Evolutionary conservation across 108 stramenopile genomes (phyloP), one percentile per base, ranked within the genome.

Genomic region (Cylindrotheca closterium): DNA sequence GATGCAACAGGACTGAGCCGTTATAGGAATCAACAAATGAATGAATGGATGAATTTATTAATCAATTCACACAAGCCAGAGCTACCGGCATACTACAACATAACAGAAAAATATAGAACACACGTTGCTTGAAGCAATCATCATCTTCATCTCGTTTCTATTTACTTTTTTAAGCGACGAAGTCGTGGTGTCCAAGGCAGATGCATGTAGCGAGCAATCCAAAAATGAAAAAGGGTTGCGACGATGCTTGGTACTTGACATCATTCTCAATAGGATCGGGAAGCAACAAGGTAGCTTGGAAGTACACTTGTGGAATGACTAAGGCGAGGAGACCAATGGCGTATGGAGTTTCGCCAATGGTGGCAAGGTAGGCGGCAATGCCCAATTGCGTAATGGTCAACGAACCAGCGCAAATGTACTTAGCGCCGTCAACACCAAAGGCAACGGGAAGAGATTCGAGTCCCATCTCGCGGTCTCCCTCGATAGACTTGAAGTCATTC

Each of bases 401-500:
- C 22, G 92, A 82, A 51, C 73, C 90, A 4, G 94, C 95, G 61
- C 94, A 95, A 55, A 97, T 96, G 47, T 75, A 95, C 71, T 95
- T 96, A 58, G 97, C 97, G 19, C 71, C 83, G 61, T 97, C 95
- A 45, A 97, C 75, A n/a, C 97, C 97, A 80, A 96, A 97, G 22
- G 94, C 95, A 31, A 97, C 95, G 47, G 97, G 97, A 23, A 97
- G 85, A 24, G 94, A 96, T 51, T 96, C 78, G 46, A 97, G 74
- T 61, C 97, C 97, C 67, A 97, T 74, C 17, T 72, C 92, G 49
- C 91, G 74, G 72, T 96, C 96, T 31, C 96, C 96, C 73, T 97
- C 96, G 51, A 97, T 92, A 26, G 93, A 94, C 80, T 97, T 97
- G 80, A 97, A 97, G 65, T 97, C 97, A 74, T 97, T 97, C 15